Base-by-base conservation (phyloP, 768 basidiomycete species). In the Dendrothele bispora region DNA sequence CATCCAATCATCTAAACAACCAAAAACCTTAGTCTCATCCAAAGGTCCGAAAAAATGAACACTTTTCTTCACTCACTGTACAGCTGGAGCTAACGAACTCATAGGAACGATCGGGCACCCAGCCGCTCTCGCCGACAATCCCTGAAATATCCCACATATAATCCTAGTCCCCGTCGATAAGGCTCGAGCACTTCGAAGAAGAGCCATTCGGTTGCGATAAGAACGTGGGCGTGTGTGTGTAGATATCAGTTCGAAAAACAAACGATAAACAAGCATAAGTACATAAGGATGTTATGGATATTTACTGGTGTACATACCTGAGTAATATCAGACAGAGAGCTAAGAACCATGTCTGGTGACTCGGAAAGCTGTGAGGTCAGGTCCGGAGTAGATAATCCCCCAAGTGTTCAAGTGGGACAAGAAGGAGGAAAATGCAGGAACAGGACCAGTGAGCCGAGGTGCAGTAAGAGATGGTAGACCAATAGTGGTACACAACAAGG, bases 311-410 rank as follows among this genome's bases (percentile, higher is more conserved):
- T 28, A 51, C 70, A 18, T 45, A 84, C 84, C 78, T 84, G 59
- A 88, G 73, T 5, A 66, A 38, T 10, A 79, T 54, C 30, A 88
- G 68, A 35, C 76, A 72, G 10, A 82, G 69, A 1, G 80, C 54
- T 4, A 89, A 68, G 51, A 86, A 85, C 83, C 86, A 86, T 2
- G 86, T 88, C 57, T 88, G 86, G 46, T 86, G 84, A 22, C 80
- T 78, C 0, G 84, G 85, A 54, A 88, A 88, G 20, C 74, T 76
- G 34, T 14, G 10, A 11, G n/a, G n/a, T n/a, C n/a, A n/a, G n/a
- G n/a, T n/a, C n/a, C n/a, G n/a, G n/a, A n/a, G n/a, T n/a, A n/a
- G n/a, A n/a, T n/a, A n/a, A n/a, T n/a, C n/a, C n/a, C n/a, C n/a
- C n/a, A n/a, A n/a, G n/a, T n/a, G n/a, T n/a, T n/a, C n/a, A n/a